phyloP scores from a whole-genome alignment of 2,329 filamentous ascomycete species.

The Aspergillus neoniger region DNA sequence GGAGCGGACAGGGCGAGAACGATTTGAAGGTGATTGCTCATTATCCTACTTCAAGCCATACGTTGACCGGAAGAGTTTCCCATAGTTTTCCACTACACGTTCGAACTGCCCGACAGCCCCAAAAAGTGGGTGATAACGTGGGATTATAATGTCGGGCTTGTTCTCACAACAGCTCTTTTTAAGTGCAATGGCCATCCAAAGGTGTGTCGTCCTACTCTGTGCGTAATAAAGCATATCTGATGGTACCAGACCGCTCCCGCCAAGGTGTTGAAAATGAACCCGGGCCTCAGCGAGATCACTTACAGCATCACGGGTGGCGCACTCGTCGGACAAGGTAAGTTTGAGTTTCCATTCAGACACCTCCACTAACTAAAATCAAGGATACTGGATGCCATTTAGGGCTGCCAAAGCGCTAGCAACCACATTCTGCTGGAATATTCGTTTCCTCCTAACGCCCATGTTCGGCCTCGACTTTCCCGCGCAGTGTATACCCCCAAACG shows the following conservation, averaged over 20 bases:
- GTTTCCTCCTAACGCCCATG: constrained; percentile 81
- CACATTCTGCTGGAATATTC: constrained; percentile 85
- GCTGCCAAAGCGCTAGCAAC: constrained; percentile 85
- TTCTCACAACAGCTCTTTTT: constrained; percentile 93
- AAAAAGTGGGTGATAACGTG: constrained; percentile 80
- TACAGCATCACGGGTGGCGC: constrained; percentile 94
- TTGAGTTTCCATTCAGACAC: neutral
- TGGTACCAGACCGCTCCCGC: constrained; percentile 74
- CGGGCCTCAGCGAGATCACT: constrained; percentile 82
- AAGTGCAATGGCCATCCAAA: constrained; percentile 87
- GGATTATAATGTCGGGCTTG: constrained; percentile 94
- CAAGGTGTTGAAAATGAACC: constrained; percentile 76
- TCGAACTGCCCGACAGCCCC: constrained; percentile 65
- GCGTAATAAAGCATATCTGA: neutral
- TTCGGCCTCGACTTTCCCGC: constrained; percentile 82
- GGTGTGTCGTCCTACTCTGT: constrained; percentile 52
- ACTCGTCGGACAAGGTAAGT: constrained; percentile 81
- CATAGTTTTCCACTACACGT: constrained; percentile 67
- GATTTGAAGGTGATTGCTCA: neutral
- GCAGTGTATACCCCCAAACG: constrained; percentile 66
- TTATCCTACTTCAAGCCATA: constrained; percentile 7
- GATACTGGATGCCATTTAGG: constrained; percentile 93
- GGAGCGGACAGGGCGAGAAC: neutral
- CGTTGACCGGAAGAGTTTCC: constrained; percentile 29
- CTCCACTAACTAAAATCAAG: constrained; percentile 47